Evolutionary conservation across 768 basidiomycete species (phyloP).

Genomic region (Austroboletus eburneus): DNA sequence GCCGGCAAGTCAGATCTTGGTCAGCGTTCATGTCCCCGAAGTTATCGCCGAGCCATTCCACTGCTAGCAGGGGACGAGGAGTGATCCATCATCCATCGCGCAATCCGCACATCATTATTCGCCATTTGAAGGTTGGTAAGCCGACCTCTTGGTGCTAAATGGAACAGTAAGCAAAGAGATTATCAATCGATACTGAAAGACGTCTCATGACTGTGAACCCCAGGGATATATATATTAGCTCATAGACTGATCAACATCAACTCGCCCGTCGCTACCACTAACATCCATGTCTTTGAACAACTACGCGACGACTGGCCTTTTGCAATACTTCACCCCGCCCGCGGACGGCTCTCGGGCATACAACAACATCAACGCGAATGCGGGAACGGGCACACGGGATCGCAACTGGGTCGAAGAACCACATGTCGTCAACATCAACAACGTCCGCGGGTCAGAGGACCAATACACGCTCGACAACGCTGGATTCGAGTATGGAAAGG

Average conservation of each 20-base stretch:
- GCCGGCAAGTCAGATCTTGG: no score
- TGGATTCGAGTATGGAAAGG: slow-evolving; percentile 33
- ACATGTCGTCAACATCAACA: slow-evolving; percentile 22
- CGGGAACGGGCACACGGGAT: slow-evolving; percentile 2
- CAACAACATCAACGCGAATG: slow-evolving; percentile 16
- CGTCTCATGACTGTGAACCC: not conserved
- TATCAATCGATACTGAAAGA: no score
- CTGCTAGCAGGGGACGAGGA: no score
- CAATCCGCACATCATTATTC: no score
- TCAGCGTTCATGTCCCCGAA: no score
- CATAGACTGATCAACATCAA: not conserved
- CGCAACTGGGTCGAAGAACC: slow-evolving; percentile 22
- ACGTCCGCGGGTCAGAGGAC: slow-evolving; percentile 34
- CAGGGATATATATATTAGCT: slow-evolving; percentile 25
- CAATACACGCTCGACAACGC: slow-evolving; percentile 30
- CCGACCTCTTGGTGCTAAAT: no score
- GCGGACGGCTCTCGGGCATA: slow-evolving; percentile 17
- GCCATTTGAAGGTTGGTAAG: no score
- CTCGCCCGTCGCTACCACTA: not conserved
- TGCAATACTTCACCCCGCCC: slow-evolving; percentile 19
- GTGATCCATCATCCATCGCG: no score
- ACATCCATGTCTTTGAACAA: slow-evolving; percentile 12
- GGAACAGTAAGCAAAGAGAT: no score
- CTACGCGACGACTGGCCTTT: slow-evolving; percentile 12
- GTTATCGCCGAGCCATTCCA: no score